phyloP scores from a whole-genome alignment of 257 asterid genomes.

The Gentiana straminea region DNA sequence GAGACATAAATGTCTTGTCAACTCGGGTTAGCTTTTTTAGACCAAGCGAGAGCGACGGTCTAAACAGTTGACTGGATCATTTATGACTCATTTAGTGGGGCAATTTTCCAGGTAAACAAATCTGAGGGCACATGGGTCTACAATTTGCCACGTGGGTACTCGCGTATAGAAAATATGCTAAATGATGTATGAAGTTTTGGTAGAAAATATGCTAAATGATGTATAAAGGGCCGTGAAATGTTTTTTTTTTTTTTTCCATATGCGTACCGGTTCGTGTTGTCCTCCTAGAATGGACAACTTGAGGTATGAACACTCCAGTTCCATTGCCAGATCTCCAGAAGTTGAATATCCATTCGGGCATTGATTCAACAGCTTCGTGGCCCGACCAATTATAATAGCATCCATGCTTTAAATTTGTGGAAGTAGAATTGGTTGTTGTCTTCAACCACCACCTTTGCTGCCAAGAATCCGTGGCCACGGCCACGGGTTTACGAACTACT shows the following conservation, averaged over 20 bases:
- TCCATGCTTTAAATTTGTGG: slow-evolving; percentile 6
- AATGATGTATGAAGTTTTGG: no score
- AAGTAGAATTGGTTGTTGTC: background rate
- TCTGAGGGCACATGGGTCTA: no score
- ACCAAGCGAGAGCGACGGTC: no score
- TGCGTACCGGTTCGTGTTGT: slow-evolving; percentile 3
- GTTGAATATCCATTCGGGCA: slow-evolving; percentile 44
- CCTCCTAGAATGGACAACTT: slow-evolving; percentile 27
- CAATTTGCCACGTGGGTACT: no score
- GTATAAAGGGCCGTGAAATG: no score
- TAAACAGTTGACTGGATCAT: no score
- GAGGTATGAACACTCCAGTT: slow-evolving; percentile 90
- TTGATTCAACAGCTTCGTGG: slow-evolving; percentile 17
- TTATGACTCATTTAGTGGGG: no score
- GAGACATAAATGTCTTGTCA: no score
- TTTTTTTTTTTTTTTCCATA: no score
- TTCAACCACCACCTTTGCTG: background rate
- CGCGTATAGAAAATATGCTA: rapidly evolving
- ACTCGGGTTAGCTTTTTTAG: no score
- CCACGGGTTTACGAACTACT: slow-evolving; percentile 12
- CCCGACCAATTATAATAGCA: slow-evolving; percentile 45
- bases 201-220: no score
- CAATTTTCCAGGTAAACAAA: no score
- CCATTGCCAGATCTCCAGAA: slow-evolving; percentile 63
- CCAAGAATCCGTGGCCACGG: background rate